Evolutionary conservation across 2,329 filamentous ascomycete genomes (phyloP), one percentile per base, ranked within the genome.

Genomic region (Venturia carpophila): DNA sequence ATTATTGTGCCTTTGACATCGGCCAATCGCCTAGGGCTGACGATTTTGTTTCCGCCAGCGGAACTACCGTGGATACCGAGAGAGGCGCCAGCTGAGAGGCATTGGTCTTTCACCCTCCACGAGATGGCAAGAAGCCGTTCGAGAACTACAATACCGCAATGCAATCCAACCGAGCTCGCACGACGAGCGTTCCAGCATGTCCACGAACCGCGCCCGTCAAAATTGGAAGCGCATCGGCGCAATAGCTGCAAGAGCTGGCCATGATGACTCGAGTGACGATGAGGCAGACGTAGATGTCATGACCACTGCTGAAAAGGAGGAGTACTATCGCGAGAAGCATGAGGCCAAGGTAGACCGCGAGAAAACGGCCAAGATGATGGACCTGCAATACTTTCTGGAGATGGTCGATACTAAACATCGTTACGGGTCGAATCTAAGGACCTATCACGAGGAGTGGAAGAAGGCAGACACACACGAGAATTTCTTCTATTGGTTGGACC

Each of bases 401-500:
- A 92, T 96, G 88, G 87, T 93, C 9, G 90, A 94, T 73, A 78
- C 87, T 60, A 92, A 95, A 74, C 92, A 97, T 73, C 85, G 92
- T 4, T 95, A 96, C 71, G 92, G 92, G 4, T 88, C 87, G 64
- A 95, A 94, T 69, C 76, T 96, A 62, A 82, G 89, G 41, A 83
- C 84, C 41, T 97, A 96, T 70, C 92, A 97, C 71, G 84, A 86
- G 66, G 85, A 89, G 68, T 97, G 92, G 92, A 91, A 91, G 74
- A 84, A 83, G 67, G 80, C 85, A 1, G 80, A 89, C 37, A 93
- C 91, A 0, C 84, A 86, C 5, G 88, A 96, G 73, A 96, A 94
- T 72, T 97, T 92, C 81, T 96, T 96, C 74, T 93, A 92, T 76
- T 96, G 92, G 92, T 80, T 96, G 1, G 92, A 97, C 73, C 81